phyloP scores from a whole-genome alignment of 75 land plant species.

The Isoetes taiwanensis region DNA sequence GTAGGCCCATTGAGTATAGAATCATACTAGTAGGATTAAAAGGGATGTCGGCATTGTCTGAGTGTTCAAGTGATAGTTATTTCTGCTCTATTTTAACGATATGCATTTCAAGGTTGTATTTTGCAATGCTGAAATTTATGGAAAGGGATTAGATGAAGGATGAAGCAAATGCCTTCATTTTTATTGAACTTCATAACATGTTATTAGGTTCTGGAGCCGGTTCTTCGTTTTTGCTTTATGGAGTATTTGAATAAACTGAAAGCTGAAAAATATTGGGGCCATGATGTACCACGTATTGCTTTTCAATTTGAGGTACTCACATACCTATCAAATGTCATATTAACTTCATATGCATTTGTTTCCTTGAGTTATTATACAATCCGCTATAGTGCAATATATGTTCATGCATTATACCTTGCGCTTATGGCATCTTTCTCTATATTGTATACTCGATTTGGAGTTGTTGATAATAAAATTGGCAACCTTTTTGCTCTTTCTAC shows the following conservation, averaged over 20 bases:
- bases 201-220: constrained; percentile 22
- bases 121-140: not conserved
- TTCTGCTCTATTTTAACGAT: not conserved
- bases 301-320: constrained; percentile 24
- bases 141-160: not conserved
- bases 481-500: too few species aligned
- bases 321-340: not conserved
- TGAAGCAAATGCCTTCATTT: not conserved
- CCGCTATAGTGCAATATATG: too few species aligned
- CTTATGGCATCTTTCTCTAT: not conserved
- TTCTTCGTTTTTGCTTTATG: constrained; percentile 20
- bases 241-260: constrained; percentile 24
- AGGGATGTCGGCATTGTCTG: too few species aligned
- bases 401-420: too few species aligned
- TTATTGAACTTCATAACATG: not conserved
- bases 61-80: not conserved
- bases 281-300: constrained; percentile 16
- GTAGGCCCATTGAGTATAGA: too few species aligned
- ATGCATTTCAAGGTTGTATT: not conserved
- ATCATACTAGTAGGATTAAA: too few species aligned
- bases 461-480: too few species aligned
- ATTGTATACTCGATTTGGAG: not conserved
- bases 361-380: too few species aligned
- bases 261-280: constrained; percentile 25
- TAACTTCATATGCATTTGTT: not conserved